Conservation (phyloP, 495 filamentous ascomycete species). For the Physcia stellaris region DNA sequence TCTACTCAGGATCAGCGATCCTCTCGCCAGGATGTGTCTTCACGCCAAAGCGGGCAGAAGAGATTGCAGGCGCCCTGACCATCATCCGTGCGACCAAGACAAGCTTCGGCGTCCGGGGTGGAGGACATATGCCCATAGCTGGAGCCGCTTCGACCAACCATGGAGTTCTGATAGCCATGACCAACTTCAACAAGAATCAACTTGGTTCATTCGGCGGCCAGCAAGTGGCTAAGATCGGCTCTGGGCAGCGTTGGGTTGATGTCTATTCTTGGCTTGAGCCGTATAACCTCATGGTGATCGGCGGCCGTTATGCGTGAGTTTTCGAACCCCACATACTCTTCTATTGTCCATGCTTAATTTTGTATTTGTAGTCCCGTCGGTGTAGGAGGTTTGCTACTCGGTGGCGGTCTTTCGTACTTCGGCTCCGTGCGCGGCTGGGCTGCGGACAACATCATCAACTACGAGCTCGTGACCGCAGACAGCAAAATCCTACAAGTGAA, state of each 20-base stretch:
- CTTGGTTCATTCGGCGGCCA: slow-evolving; percentile 24
- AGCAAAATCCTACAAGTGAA: slow-evolving; percentile 20
- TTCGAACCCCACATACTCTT: not conserved
- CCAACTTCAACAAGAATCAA: slow-evolving; percentile 24
- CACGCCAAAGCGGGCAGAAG: slow-evolving; percentile 19
- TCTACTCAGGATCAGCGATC: no score
- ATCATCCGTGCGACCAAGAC: slow-evolving; percentile 14
- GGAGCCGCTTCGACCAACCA: slow-evolving; percentile 26
- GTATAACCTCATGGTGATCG: slow-evolving; percentile 22
- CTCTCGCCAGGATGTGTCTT: slow-evolving; percentile 25
- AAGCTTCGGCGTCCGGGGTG: slow-evolving; percentile 33
- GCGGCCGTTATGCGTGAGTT: slow-evolving; percentile 19
- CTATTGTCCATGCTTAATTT: not conserved
- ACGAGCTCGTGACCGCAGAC: slow-evolving; percentile 41
- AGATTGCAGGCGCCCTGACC: slow-evolving; percentile 22
- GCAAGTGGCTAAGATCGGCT: slow-evolving; percentile 24
- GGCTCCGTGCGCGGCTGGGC: slow-evolving; percentile 28
- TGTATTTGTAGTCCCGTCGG: not conserved
- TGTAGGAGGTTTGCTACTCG: not conserved
- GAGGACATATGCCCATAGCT: slow-evolving; percentile 28
- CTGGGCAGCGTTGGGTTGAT: slow-evolving; percentile 30
- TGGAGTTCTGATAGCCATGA: slow-evolving; percentile 39
- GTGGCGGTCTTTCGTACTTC: slow-evolving; percentile 28
- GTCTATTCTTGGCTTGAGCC: slow-evolving; percentile 26
- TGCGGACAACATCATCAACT: slow-evolving; percentile 34